These are phyloP conservation scores for Martiniozyma abietophila DNA, from an alignment of 805 yeast genomes.

Conservation along the genomic window DNA sequence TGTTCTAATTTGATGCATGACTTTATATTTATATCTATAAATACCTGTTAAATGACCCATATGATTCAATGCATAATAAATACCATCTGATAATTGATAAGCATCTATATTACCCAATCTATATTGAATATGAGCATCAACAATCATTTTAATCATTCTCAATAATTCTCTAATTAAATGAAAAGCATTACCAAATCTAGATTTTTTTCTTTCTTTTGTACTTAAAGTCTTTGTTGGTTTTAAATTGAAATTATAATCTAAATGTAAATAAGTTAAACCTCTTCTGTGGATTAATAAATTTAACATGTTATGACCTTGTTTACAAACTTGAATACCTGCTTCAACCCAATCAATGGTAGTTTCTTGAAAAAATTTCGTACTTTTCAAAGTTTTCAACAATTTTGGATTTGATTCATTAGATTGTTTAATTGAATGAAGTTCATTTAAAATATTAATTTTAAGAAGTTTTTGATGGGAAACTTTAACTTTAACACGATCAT, in stretches of 20 bases:
- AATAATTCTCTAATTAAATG: slow-evolving; percentile 87
- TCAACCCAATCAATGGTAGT: slow-evolving; percentile 97
- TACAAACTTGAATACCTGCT: slow-evolving; percentile 89
- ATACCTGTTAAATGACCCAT: slow-evolving; percentile 95
- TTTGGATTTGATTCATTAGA: slow-evolving; percentile 40
- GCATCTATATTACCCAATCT: slow-evolving; percentile 88
- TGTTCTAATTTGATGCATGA: slow-evolving; percentile 95
- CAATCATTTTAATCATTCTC: slow-evolving; percentile 73
- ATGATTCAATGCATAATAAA: slow-evolving; percentile 84
- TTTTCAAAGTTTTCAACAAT: slow-evolving; percentile 54
- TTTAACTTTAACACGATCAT: slow-evolving; percentile 65
- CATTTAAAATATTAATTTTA: slow-evolving; percentile 64
- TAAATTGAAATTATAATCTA: slow-evolving; percentile 90
- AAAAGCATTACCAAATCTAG: slow-evolving; percentile 94
- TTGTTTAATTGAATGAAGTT: slow-evolving; percentile 43
- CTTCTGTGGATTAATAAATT: slow-evolving; percentile 81
- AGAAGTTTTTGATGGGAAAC: slow-evolving; percentile 86
- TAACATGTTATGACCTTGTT: slow-evolving; percentile 91
- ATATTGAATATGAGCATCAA: slow-evolving; percentile 89
- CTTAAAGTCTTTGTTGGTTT: slow-evolving; percentile 95
- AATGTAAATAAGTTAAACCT: slow-evolving; percentile 84
- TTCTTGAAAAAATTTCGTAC: slow-evolving; percentile 83
- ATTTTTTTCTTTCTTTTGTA: slow-evolving; percentile 91
- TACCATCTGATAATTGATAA: slow-evolving; percentile 89
- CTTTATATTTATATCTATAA: slow-evolving; percentile 92